Percentiles rank a stretch among this genome's conserved stretches.
Conservation (phyloP, 176 grass and related monocot genomes). For the Luzula sylvatica region DNA sequence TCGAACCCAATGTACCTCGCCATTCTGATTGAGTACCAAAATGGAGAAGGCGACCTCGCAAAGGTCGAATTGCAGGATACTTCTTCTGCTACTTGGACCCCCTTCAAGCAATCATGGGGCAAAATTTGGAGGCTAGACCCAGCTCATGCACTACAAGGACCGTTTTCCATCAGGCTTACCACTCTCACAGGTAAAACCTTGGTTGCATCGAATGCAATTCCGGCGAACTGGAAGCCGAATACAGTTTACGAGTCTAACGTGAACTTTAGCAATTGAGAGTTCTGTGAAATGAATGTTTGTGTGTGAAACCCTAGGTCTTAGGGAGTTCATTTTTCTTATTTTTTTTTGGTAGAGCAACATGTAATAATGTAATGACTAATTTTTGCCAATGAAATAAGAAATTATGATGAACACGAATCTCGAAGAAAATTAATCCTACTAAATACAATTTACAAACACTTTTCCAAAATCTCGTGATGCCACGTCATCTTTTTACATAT, state of each 20-base stretch:
- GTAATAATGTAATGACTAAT: no score
- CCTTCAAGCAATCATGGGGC: conserved; percentile 65
- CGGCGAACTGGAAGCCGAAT: conserved; percentile 16
- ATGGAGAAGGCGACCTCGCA: conserved; percentile 81
- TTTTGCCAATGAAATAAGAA: no score
- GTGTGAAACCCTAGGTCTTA: no score
- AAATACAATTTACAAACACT: no score
- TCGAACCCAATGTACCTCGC: conserved; percentile 67
- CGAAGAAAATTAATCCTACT: no score
- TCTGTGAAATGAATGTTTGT: neutral
- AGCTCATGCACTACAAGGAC: conserved; percentile 46
- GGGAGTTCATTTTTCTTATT: no score
- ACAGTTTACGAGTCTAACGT: conserved; percentile 13
- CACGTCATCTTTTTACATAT: no score
- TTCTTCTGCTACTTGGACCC: conserved; percentile 35
- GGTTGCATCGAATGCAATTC: conserved; percentile 19
- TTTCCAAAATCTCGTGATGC: no score
- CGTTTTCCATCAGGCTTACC: conserved; percentile 68
- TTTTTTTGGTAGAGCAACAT: no score
- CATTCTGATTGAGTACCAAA: conserved; percentile 79
- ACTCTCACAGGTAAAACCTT: conserved; percentile 7
- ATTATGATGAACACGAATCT: no score
- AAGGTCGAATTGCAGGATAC: conserved; percentile 67
- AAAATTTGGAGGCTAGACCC: conserved; percentile 68
- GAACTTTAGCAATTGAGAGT: conserved; percentile 15